These are phyloP conservation scores for Kwoniella sp. DNA, from an alignment of 768 basidiomycete species.

Conservation along the genomic window DNA sequence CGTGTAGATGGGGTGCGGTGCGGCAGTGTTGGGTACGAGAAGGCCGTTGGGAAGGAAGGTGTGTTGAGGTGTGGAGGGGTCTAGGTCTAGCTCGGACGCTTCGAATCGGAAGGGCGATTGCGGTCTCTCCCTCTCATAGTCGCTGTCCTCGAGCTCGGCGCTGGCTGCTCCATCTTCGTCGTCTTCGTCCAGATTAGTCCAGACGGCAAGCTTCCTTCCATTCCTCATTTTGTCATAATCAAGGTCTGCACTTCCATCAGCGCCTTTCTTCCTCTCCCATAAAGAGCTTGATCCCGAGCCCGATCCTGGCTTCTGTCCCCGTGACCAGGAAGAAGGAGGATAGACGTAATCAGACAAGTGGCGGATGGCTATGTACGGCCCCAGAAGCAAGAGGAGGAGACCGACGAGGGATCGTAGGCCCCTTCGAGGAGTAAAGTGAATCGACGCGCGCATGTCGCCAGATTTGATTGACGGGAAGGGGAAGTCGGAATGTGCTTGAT, in stretches of 20 bases:
- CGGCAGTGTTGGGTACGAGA: constrained; percentile 35
- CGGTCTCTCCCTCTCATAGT: background rate
- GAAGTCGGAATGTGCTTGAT: too few species aligned
- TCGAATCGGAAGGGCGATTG: background rate
- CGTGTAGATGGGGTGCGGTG: constrained; percentile 50
- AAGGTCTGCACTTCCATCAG: background rate
- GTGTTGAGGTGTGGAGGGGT: constrained; percentile 22
- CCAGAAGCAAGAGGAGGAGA: constrained; percentile 24
- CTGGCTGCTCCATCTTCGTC: background rate
- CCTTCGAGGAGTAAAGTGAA: constrained; percentile 9
- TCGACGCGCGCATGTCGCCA: background rate
- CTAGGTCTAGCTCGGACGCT: background rate
- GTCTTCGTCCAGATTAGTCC: background rate
- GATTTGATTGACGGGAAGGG: too few species aligned
- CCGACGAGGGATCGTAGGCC: constrained; percentile 28
- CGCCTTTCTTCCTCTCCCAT: background rate
- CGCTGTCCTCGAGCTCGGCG: background rate
- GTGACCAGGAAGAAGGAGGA: background rate
- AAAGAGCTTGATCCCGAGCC: background rate
- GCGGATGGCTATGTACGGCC: constrained; percentile 16
- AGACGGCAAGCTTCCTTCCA: background rate
- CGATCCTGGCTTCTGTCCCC: too few species aligned
- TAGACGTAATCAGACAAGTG: background rate
- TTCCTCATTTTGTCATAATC: background rate
- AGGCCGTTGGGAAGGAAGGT: constrained; percentile 36